phyloP scores from a whole-genome alignment of 179 eudicot genomes.

The Drosera spatulata region DNA sequence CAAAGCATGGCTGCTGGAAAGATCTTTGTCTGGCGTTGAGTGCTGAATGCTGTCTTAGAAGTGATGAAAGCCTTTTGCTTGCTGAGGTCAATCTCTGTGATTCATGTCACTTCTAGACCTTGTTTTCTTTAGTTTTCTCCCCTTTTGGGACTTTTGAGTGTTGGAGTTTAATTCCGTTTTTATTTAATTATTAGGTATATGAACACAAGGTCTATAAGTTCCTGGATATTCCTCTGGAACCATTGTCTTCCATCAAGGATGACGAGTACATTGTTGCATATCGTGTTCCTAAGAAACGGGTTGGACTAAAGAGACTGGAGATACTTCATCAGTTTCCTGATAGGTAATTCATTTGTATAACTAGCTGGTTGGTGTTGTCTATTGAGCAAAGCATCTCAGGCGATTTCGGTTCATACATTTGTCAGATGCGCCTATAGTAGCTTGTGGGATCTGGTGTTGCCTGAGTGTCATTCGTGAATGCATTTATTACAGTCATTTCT shows the following conservation, averaged over 20 bases:
- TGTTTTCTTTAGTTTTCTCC: background rate
- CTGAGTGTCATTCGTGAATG: background rate
- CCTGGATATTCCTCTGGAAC: constrained; percentile 53
- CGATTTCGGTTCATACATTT: background rate
- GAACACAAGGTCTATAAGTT: constrained; percentile 54
- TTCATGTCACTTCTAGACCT: background rate
- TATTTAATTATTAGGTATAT: constrained; percentile 49
- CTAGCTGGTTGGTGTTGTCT: background rate
- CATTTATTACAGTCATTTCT: background rate
- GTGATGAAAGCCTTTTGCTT: constrained; percentile 78
- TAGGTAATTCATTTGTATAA: constrained; percentile 36
- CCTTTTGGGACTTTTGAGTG: background rate
- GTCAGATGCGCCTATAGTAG: background rate
- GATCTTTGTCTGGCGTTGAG: constrained; percentile 71
- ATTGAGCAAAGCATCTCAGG: background rate
- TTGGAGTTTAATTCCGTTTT: constrained; percentile 6
- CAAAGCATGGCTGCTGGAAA: constrained; percentile 63
- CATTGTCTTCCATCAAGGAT: constrained; percentile 64
- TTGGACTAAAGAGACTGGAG: constrained; percentile 55
- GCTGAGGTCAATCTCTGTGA: constrained; percentile 59
- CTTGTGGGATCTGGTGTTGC: background rate
- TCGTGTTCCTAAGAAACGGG: constrained; percentile 48
- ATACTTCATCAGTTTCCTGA: constrained; percentile 57
- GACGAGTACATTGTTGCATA: constrained; percentile 87
- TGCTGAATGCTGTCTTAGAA: constrained; percentile 56